Conservation (phyloP, 805 yeast species). For the Wickerhamomyces canadensis region DNA sequence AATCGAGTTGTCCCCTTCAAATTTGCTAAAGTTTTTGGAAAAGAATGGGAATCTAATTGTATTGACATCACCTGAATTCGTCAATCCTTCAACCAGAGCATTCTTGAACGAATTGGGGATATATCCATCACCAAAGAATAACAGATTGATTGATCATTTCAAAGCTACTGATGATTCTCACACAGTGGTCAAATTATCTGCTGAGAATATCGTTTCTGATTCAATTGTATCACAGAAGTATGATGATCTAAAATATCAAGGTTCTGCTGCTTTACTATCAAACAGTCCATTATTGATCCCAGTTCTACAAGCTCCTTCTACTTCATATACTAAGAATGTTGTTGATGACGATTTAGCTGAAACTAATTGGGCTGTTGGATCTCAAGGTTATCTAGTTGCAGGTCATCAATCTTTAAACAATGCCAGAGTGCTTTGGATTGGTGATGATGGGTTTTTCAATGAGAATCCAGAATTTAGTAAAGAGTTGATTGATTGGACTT, state of each 20-base stretch:
- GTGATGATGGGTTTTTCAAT: slow-evolving; percentile 52
- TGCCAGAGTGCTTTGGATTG: slow-evolving; percentile 78
- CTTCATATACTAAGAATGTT: slow-evolving; percentile 51
- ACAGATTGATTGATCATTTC: slow-evolving; percentile 63
- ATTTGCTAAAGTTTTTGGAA: slow-evolving; percentile 51
- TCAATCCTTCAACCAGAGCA: slow-evolving; percentile 57
- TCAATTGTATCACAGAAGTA: slow-evolving; percentile 19
- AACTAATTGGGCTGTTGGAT: slow-evolving; percentile 71
- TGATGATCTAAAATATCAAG: slow-evolving; percentile 31
- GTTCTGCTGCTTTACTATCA: slow-evolving; percentile 65
- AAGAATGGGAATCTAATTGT: slow-evolving; percentile 74
- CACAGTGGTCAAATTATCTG: slow-evolving; percentile 16
- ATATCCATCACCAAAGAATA: slow-evolving; percentile 73
- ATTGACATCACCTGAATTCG: slow-evolving; percentile 45
- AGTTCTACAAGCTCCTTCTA: slow-evolving; percentile 55
- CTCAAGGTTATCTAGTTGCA: slow-evolving; percentile 69
- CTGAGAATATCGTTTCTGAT: slow-evolving; percentile 14
- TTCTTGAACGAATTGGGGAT: slow-evolving; percentile 80
- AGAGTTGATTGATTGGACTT: slow-evolving; percentile 62
- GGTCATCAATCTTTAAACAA: slow-evolving; percentile 77
- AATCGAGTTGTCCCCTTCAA: slow-evolving; percentile 24
- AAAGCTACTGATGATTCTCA: slow-evolving; percentile 23
- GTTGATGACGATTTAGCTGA: slow-evolving; percentile 40
- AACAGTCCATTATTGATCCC: slow-evolving; percentile 72
- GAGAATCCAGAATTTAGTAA: slow-evolving; percentile 34